phyloP scores from a whole-genome alignment of 1,139 yeast genomes.

The Pichia sp. region DNA sequence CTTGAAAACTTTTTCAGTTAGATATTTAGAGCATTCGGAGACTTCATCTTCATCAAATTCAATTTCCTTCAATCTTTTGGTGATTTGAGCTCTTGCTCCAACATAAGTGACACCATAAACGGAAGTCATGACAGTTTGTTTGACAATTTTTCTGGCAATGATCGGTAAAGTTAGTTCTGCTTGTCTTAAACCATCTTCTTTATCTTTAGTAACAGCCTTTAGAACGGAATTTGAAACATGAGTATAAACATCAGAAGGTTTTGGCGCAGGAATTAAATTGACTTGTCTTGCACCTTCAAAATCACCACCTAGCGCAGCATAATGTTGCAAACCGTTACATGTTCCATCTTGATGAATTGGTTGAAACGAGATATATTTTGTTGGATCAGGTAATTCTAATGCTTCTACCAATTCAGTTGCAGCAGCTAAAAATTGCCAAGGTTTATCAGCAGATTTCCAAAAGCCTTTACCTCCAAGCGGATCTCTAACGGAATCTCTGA shows the following conservation, averaged over 20 bases:
- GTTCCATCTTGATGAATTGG: slow-evolving; percentile 98
- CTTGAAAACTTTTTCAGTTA: slow-evolving; percentile 71
- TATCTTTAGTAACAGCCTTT: slow-evolving; percentile 51
- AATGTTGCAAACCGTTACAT: slow-evolving; percentile 95
- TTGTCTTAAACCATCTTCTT: slow-evolving; percentile 34
- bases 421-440: slow-evolving; percentile 91
- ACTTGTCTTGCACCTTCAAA: slow-evolving; percentile 91
- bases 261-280: slow-evolving; percentile 70
- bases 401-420: slow-evolving; percentile 79
- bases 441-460: slow-evolving; percentile 88
- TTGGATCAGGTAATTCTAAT: slow-evolving; percentile 60
- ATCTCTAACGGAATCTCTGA: slow-evolving; percentile 58
- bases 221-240: slow-evolving; percentile 74
- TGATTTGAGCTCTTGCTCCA: slow-evolving; percentile 88
- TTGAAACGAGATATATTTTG: slow-evolving; percentile 63
- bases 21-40: slow-evolving; percentile 47
- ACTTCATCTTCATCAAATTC: slow-evolving; percentile 29
- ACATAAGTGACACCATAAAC: slow-evolving; percentile 95
- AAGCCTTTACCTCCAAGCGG: slow-evolving; percentile 56
- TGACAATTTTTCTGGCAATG: slow-evolving; percentile 80
- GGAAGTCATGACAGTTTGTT: slow-evolving; percentile 97
- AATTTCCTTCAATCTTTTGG: slow-evolving; percentile 46
- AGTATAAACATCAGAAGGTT: slow-evolving; percentile 87
- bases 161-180: slow-evolving; percentile 52
- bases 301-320: slow-evolving; percentile 97